Conservation (phyloP, 257 asterid genomes). For the Solanum gracilifrons region DNA sequence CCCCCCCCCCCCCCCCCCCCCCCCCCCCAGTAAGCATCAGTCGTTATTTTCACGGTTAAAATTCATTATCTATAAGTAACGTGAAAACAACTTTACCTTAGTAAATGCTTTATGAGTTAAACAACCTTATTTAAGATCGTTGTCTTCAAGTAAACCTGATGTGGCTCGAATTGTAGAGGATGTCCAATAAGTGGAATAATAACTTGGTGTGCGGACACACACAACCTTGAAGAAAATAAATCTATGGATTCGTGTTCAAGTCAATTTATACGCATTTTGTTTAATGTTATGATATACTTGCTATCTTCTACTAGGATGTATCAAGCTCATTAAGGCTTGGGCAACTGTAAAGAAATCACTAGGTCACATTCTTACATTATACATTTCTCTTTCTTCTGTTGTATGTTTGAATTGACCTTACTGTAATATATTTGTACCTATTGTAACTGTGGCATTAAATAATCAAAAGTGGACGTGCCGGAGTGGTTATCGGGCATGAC, state of each 20-base stretch:
- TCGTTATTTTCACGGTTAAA: background rate
- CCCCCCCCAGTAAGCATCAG: background rate
- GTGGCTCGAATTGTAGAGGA: background rate
- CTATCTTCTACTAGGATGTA: background rate
- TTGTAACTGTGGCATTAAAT: background rate
- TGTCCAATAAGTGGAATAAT: background rate
- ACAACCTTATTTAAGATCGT: background rate
- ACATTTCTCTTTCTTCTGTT: background rate
- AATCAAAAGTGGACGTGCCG: background rate
- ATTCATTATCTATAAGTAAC: background rate
- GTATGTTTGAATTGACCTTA: background rate
- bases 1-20: too few species aligned
- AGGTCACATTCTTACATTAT: background rate
- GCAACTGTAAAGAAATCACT: background rate
- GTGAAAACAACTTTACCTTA: background rate
- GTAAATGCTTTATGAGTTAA: background rate
- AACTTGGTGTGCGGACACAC: background rate
- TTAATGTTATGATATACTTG: background rate
- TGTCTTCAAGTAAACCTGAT: background rate
- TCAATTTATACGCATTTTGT: background rate
- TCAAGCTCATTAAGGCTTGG: background rate
- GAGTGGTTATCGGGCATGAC: slow-evolving; percentile 8
- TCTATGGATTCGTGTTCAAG: background rate
- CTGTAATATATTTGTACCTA: background rate
- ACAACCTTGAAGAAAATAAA: background rate